Conservation (phyloP, 2,329 filamentous ascomycete species). For the Colletotrichum brevisporum region DNA sequence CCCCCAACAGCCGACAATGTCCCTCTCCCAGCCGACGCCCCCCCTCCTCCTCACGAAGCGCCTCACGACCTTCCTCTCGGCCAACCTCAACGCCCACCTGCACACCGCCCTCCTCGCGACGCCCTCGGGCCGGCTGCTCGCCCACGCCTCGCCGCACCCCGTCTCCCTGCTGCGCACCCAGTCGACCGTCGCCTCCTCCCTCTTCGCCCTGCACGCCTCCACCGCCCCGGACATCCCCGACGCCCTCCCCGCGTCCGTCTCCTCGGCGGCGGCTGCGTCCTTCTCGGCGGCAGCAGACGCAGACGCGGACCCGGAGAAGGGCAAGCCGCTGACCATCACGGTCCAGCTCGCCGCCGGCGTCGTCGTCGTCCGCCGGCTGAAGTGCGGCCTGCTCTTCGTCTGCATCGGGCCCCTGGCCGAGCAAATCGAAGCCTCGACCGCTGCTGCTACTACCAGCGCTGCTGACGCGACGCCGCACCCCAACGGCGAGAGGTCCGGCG, state of each 20-base stretch:
- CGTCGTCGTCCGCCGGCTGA: conserved; percentile 70
- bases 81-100: conserved; percentile 69
- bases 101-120: conserved; percentile 73
- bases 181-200: conserved; percentile 74
- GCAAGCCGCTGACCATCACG: conserved; percentile 63
- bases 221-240: conserved; percentile 58
- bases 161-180: conserved; percentile 72
- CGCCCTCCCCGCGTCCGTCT: conserved; percentile 55
- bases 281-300: background rate
- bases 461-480: conserved; percentile 12
- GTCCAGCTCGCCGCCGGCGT: conserved; percentile 72
- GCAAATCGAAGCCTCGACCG: conserved; percentile 35
- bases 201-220: conserved; percentile 71
- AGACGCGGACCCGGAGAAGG: background rate
- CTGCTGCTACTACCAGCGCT: conserved; percentile 23
- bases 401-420: conserved; percentile 66
- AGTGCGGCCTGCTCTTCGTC: conserved; percentile 73
- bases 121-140: conserved; percentile 73
- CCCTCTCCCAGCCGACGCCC: conserved; percentile 59
- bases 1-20: conserved; percentile 47
- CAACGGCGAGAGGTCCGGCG: conserved; percentile 46
- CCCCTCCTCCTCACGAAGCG: conserved; percentile 76
- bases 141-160: conserved; percentile 67
- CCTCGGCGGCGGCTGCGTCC: conserved; percentile 43
- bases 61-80: conserved; percentile 72